phyloP scores from a whole-genome alignment of 257 asterid species.

The Craterostigma plantagineum region DNA sequence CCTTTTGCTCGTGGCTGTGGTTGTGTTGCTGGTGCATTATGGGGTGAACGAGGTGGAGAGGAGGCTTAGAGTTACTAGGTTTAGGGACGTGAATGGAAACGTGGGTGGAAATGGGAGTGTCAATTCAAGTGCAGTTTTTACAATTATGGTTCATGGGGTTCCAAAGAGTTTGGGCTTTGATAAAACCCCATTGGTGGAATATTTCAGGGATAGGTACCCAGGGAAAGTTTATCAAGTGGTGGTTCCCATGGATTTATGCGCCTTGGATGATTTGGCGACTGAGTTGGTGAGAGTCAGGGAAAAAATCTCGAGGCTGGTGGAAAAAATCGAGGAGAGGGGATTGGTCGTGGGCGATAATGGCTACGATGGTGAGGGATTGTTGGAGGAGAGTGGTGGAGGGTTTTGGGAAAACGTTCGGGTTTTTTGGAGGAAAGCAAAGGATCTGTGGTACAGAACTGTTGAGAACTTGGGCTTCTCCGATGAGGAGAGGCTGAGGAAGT shows the following conservation, averaged over 20 bases:
- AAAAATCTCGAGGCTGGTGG: slow-evolving; percentile 47
- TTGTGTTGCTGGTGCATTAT: slow-evolving; percentile 56
- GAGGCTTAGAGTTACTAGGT: slow-evolving; percentile 60
- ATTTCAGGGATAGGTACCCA: slow-evolving; percentile 73
- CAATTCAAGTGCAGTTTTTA: slow-evolving; percentile 62
- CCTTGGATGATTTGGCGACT: slow-evolving; percentile 80
- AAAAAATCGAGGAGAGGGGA: slow-evolving; percentile 51
- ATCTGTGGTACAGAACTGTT: slow-evolving; percentile 37
- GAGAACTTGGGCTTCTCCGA: slow-evolving; percentile 71
- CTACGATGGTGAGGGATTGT: slow-evolving; percentile 9
- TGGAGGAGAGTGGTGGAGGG: slow-evolving; percentile 14
- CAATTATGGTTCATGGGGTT: slow-evolving; percentile 73
- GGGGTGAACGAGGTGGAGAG: slow-evolving; percentile 62
- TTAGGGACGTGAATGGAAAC: slow-evolving; percentile 73
- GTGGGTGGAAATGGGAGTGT: slow-evolving; percentile 41
- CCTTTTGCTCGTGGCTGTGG: slow-evolving; percentile 62
- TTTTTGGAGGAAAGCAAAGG: slow-evolving; percentile 43
- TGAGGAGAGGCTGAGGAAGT: slow-evolving; percentile 75
- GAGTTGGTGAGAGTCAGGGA: slow-evolving; percentile 82
- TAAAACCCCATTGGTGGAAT: slow-evolving; percentile 55
- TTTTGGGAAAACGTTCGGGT: slow-evolving; percentile 19
- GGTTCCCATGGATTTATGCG: slow-evolving; percentile 96
- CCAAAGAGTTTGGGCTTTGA: slow-evolving; percentile 78
- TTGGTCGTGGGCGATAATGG: slow-evolving; percentile 24
- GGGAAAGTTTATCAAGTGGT: slow-evolving; percentile 69